A percentile compares a stretch with the other conserved stretches of the same genome.
Evolutionary conservation across 148 eudicot genomes (phyloP).

Genomic region (Nepenthes gracilis): DNA sequence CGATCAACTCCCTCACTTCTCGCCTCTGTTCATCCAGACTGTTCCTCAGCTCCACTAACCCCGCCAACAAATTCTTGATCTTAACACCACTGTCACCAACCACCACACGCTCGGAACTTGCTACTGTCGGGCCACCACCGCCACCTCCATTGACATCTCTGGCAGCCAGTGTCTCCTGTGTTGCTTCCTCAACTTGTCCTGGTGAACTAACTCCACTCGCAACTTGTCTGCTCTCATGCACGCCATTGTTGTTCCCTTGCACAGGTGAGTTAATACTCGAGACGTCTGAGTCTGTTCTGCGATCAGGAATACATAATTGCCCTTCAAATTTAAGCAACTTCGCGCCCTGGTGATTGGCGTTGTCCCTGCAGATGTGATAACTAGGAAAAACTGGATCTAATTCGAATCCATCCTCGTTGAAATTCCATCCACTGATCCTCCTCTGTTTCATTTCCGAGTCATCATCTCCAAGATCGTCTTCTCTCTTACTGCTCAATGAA

Average conservation of each 20-base stretch:
- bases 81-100: slow-evolving; percentile 10
- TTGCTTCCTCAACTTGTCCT: slow-evolving; percentile 3
- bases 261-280: neutral
- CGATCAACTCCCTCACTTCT: slow-evolving; percentile 35
- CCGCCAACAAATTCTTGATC: slow-evolving; percentile 33
- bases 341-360: neutral
- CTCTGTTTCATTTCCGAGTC: slow-evolving; percentile 33
- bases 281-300: slow-evolving; percentile 2
- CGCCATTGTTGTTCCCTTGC: neutral
- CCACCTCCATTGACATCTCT: neutral
- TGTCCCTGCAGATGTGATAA: neutral
- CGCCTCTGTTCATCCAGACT: slow-evolving; percentile 65
- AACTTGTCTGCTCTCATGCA: slow-evolving; percentile 3
- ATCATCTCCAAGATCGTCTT: slow-evolving; percentile 19
- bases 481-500: slow-evolving; percentile 16
- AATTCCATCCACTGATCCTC: slow-evolving; percentile 86
- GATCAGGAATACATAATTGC: slow-evolving; percentile 10
- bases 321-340: slow-evolving; percentile 14
- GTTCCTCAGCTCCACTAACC: slow-evolving; percentile 31
- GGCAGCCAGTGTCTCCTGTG: neutral
- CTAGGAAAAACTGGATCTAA: slow-evolving; percentile 53
- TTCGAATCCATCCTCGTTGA: slow-evolving; percentile 56
- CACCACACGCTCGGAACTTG: neutral
- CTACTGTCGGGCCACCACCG: too few relatives aligned
- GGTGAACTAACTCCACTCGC: slow-evolving; percentile 17